phyloP scores from a whole-genome alignment of 495 filamentous ascomycete species.

The Cercophora samala region DNA sequence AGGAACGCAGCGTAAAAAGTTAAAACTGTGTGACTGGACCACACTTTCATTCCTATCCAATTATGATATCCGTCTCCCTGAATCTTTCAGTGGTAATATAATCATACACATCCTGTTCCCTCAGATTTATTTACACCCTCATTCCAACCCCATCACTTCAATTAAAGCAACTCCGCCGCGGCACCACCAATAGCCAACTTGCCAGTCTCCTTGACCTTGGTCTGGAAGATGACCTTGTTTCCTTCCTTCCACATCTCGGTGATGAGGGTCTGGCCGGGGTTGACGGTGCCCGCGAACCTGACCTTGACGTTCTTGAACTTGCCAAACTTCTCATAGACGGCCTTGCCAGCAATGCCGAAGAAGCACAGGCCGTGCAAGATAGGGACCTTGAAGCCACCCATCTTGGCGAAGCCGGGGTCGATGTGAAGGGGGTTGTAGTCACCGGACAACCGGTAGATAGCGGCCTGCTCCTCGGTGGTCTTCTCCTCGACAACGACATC shows the following conservation, averaged over 20 bases:
- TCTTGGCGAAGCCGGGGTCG: constrained; percentile 89
- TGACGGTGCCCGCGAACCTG: constrained; percentile 85
- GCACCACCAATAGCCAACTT: constrained; percentile 87
- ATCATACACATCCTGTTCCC: not conserved
- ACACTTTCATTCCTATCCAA: not conserved
- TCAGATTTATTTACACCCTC: not conserved
- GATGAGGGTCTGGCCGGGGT: constrained; percentile 88
- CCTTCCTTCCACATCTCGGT: constrained; percentile 99
- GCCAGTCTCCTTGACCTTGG: constrained; percentile 91
- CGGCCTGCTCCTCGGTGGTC: constrained; percentile 91
- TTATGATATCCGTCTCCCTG: not conserved
- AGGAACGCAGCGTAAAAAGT: not conserved
- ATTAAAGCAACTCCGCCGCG: constrained; percentile 68
- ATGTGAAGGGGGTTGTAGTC: constrained; percentile 91
- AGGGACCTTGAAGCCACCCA: constrained; percentile 91
- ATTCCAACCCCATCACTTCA: not conserved
- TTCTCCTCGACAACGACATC: constrained; percentile 83
- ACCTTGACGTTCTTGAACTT: constrained; percentile 93
- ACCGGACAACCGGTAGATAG: constrained; percentile 88
- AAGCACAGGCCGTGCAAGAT: constrained; percentile 96
- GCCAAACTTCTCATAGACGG: constrained; percentile 80
- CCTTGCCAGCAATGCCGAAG: constrained; percentile 88
- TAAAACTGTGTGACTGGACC: not conserved
- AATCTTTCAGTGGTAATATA: not conserved
- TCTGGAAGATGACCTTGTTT: constrained; percentile 86